Conservation (phyloP, 352 stramenopile genomes). For the Globisporangium camurandrum region DNA sequence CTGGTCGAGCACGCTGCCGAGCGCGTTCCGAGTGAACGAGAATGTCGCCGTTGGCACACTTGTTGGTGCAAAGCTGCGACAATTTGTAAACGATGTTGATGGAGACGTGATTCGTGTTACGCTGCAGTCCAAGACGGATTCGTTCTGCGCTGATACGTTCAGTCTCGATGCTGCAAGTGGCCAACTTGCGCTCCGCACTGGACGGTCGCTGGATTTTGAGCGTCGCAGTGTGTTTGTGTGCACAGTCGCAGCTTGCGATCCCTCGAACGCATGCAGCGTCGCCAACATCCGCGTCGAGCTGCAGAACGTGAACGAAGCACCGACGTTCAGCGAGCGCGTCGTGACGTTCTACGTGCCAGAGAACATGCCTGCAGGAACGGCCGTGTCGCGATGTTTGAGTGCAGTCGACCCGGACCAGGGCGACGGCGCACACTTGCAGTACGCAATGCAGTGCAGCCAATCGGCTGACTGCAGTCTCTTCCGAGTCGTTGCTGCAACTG, state of each 20-base stretch:
- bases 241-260: constrained; percentile 46
- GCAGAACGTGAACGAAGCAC: constrained; percentile 45
- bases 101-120: constrained; percentile 35
- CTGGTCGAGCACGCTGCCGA: constrained; percentile 24
- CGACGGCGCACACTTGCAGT: constrained; percentile 27
- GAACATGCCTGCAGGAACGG: constrained; percentile 13
- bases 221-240: constrained; percentile 26
- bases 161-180: constrained; percentile 20
- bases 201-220: constrained; percentile 33
- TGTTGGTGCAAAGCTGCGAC: constrained; percentile 14
- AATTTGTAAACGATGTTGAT: constrained; percentile 31
- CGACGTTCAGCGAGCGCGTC: constrained; percentile 21
- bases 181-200: constrained; percentile 20
- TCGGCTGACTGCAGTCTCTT: constrained; percentile 29
- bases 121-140: constrained; percentile 43
- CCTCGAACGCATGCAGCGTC: constrained; percentile 33
- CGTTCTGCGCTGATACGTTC: constrained; percentile 41
- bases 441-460: constrained; percentile 26
- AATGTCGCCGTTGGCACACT: constrained; percentile 22
- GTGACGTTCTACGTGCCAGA: constrained; percentile 33
- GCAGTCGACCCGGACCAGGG: constrained; percentile 37
- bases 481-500: constrained; percentile 22
- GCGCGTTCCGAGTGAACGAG: constrained; percentile 28
- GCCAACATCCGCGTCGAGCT: constrained; percentile 34
- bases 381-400: constrained; percentile 26